Evolutionary conservation across 768 basidiomycete species (phyloP), one percentile per base, ranked within the genome.

Genomic region (Boletus insuetus): DNA sequence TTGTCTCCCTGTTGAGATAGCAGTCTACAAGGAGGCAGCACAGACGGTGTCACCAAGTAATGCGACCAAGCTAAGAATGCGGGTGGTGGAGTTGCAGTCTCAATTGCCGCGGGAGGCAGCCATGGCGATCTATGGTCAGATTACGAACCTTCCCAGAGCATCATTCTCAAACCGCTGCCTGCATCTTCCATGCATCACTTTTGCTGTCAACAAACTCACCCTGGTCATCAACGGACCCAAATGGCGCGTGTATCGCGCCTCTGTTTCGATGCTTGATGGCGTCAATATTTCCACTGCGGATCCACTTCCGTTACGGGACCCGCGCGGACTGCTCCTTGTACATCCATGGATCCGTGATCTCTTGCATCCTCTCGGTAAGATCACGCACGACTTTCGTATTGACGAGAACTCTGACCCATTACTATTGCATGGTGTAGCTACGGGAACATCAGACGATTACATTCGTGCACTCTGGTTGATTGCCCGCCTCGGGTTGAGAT

Each of bases 341-440:
- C 55, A 55, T 14, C 52, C 53, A 3, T 54, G 53, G 48, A 51
- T 54, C 49, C 19, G 8, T 32, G 24, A 52, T 26, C 48, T 44
- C 26, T 12, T 9, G 29, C 24, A 26, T 26, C 26, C 26, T 8
- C 26, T 6, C 24, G 24, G 24, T 26, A 7, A 26, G 26, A 26
- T 26, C 26, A 0, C 26, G 26, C 26, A 26, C 26, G 26, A 45
- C 29, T 11, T 31, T n/a, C 2, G 17, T 9, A 19, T 17, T 11
- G 44, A 31, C 32, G 26, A 26, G 26, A 26, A 26, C 8, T 26
- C 26, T 19, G 32, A 34, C 22, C 13, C n/a, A 10, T 22, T 12
- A 17, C 54, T 26, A 19, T 37, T 41, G n/a, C 3, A 10, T 24
- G 32, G 6, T 17, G 19, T 26, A 55, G 52, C 31, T 39, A 20